Conservation (phyloP, 73 alveolate species). For the Paraurostyla sp. region DNA sequence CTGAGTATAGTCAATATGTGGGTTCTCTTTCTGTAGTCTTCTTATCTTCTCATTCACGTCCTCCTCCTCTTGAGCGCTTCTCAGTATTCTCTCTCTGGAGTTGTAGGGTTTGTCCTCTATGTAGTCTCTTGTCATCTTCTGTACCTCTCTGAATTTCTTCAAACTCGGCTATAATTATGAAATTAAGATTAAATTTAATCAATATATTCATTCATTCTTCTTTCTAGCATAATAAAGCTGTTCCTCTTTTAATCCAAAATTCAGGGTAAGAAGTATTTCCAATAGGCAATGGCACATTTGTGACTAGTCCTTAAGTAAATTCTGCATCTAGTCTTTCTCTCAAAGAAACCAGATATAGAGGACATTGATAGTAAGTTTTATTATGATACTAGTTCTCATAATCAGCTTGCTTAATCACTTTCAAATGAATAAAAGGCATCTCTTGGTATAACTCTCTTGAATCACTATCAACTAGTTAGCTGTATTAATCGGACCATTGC, state of each 20-base stretch:
- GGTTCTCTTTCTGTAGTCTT: constrained; percentile 16
- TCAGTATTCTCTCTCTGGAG: neutral
- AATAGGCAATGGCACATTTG: constrained; percentile 51
- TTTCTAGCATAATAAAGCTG: constrained; percentile 70
- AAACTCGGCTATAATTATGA: constrained; percentile 13
- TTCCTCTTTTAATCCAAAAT: constrained; percentile 76
- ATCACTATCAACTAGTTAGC: constrained; percentile 57
- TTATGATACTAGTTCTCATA: constrained; percentile 5
- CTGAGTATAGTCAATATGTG: constrained; percentile 46
- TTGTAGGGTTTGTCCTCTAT: neutral
- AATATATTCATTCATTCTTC: constrained; percentile 33
- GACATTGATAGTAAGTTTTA: constrained; percentile 61
- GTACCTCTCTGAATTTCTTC: neutral
- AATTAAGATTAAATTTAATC: constrained; percentile 3
- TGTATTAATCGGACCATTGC: constrained; percentile 48
- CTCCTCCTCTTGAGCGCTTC: constrained; percentile 40
- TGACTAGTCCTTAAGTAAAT: constrained; percentile 55
- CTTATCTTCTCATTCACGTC: constrained; percentile 35
- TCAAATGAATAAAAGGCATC: constrained; percentile 56
- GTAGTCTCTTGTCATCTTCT: constrained; percentile 7
- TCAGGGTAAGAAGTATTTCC: constrained; percentile 36
- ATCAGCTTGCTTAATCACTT: constrained; percentile 46
- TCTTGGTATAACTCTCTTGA: constrained; percentile 27
- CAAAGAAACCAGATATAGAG: constrained; percentile 54
- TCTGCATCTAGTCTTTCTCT: constrained; percentile 61